phyloP scores from a whole-genome alignment of 2,329 filamentous ascomycete species.

The Beauveria varroae region DNA sequence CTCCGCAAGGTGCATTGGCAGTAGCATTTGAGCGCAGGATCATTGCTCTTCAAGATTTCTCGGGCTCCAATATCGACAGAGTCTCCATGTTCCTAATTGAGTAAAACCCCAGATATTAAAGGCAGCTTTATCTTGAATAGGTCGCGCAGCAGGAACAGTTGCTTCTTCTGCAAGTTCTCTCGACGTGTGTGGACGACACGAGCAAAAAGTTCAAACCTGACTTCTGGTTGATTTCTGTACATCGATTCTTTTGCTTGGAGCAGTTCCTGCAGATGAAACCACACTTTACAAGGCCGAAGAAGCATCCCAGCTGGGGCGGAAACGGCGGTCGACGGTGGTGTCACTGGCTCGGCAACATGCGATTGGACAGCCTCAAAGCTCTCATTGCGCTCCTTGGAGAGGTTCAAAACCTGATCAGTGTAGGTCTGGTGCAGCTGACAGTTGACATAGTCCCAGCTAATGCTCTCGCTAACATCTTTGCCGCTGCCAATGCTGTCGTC shows the following conservation, averaged over 20 bases:
- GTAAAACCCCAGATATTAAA: constrained; percentile 28
- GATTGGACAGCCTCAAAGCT: not conserved
- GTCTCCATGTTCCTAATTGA: constrained; percentile 21
- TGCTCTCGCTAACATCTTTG: constrained; percentile 17
- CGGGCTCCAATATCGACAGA: constrained; percentile 19
- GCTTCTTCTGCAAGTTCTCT: constrained; percentile 39
- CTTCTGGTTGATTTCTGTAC: constrained; percentile 26
- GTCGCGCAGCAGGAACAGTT: constrained; percentile 58
- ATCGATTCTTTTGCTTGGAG: constrained; percentile 35
- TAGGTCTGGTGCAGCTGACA: not conserved
- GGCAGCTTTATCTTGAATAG: constrained; percentile 52
- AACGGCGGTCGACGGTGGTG: not conserved
- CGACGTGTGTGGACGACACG: constrained; percentile 51
- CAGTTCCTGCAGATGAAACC: constrained; percentile 58
- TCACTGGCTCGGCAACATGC: not conserved
- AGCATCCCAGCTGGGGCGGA: not conserved
- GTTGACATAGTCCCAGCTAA: constrained; percentile 33
- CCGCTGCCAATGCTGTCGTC: not conserved
- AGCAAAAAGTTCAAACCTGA: constrained; percentile 56
- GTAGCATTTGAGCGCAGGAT: constrained; percentile 22
- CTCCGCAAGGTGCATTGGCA: constrained; percentile 22
- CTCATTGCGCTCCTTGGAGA: not conserved
- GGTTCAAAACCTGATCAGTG: not conserved
- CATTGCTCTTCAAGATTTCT: constrained; percentile 17
- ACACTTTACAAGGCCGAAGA: constrained; percentile 33